Evolutionary conservation across 2,329 filamentous ascomycete genomes (phyloP).

Genomic region (Atkinsonella hypoxylon): DNA sequence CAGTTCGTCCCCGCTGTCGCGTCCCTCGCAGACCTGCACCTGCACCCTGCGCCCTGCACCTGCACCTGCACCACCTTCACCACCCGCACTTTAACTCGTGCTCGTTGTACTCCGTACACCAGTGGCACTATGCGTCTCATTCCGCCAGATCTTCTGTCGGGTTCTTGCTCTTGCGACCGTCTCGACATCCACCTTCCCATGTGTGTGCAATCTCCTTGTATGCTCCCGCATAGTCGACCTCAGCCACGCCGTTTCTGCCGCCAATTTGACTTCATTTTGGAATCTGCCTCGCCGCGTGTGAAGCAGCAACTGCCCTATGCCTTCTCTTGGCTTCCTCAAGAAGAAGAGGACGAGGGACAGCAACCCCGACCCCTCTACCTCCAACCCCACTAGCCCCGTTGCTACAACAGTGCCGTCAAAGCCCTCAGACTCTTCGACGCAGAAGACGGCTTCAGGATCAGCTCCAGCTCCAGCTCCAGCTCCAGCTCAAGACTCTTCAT

Average conservation of each 20-base stretch:
- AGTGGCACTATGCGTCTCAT: too few relatives aligned
- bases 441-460: conserved; percentile 8
- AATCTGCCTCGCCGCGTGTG: conserved; percentile 5
- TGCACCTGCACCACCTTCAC: too few relatives aligned
- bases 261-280: conserved; percentile 1
- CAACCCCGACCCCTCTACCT: conserved; percentile 55
- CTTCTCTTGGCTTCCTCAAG: conserved; percentile 90
- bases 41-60: too few relatives aligned
- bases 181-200: background rate
- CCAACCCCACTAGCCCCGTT: conserved; percentile 52
- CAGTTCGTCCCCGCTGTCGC: too few relatives aligned
- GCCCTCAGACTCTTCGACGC: conserved; percentile 31
- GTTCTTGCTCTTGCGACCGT: too few relatives aligned
- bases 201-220: conserved; percentile 1
- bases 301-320: conserved; percentile 47
- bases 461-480: conserved; percentile 9
- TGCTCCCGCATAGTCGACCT: conserved; percentile 1
- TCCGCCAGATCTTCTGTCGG: too few relatives aligned
- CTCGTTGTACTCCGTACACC: too few relatives aligned
- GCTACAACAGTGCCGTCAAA: conserved; percentile 42
- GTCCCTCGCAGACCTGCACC: too few relatives aligned
- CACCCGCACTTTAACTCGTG: too few relatives aligned
- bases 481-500: conserved; percentile 5
- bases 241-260: background rate
- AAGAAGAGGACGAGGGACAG: conserved; percentile 97